Evolutionary conservation across 2,329 filamentous ascomycete species (phyloP).

Genomic region (Fusarium cyanostomum): DNA sequence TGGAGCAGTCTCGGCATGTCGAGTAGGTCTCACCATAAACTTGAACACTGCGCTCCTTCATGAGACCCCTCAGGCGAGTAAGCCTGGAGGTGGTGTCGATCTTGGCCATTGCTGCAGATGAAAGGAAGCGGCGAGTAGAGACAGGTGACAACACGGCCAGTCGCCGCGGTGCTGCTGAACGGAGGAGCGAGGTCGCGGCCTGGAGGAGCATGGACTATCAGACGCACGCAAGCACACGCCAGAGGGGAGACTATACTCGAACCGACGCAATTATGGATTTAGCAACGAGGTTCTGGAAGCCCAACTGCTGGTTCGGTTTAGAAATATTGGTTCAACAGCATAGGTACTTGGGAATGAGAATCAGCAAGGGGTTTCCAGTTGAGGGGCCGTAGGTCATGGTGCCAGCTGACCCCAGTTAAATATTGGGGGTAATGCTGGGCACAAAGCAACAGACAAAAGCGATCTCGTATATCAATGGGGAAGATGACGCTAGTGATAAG

Average conservation of each 20-base stretch:
- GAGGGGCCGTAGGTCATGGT: neutral
- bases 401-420: neutral
- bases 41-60: slow-evolving; percentile 87
- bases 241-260: slow-evolving; percentile 18
- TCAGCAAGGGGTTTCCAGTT: neutral
- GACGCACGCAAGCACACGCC: slow-evolving; percentile 24
- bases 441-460: neutral
- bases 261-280: neutral
- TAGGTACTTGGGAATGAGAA: neutral
- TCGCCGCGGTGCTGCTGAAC: slow-evolving; percentile 30
- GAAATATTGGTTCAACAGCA: neutral
- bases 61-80: slow-evolving; percentile 79
- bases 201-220: slow-evolving; percentile 40
- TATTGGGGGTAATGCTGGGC: neutral
- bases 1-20: neutral
- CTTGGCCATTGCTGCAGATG: slow-evolving; percentile 45
- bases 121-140: slow-evolving; percentile 27
- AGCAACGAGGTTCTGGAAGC: slow-evolving; percentile 4
- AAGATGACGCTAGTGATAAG: neutral
- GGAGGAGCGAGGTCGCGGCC: slow-evolving; percentile 35
- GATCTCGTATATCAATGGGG: neutral
- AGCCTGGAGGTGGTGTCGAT: slow-evolving; percentile 84
- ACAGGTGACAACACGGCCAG: slow-evolving; percentile 12
- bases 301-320: neutral
- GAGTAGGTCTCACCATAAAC: slow-evolving; percentile 79